These are phyloP conservation scores for Trypanosoma congolense DNA, from an alignment of 208 protist species.

Conservation along the genomic window DNA sequence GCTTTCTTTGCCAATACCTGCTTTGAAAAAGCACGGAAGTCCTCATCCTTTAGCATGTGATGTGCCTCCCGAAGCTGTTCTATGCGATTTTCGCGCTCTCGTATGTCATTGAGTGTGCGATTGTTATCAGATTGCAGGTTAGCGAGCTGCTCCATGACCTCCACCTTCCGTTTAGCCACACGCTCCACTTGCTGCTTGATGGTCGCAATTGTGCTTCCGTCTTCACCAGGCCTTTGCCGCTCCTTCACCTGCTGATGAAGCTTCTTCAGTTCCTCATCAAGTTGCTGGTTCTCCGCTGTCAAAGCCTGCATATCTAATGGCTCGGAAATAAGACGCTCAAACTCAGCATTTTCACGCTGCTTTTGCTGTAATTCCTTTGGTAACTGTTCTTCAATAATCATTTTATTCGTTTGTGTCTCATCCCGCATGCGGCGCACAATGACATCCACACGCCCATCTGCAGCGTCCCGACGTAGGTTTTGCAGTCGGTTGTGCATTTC, in stretches of 20 bases:
- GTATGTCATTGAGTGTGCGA: conserved; percentile 56
- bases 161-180: conserved; percentile 57
- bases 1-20: conserved; percentile 81
- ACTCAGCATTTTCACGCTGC: conserved; percentile 67
- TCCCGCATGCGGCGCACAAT: conserved; percentile 84
- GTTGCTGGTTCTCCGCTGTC: conserved; percentile 47
- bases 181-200: conserved; percentile 84
- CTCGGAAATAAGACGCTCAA: conserved; percentile 75
- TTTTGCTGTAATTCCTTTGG: conserved; percentile 76
- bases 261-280: conserved; percentile 62
- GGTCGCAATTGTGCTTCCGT: conserved; percentile 70
- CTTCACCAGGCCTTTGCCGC: conserved; percentile 61
- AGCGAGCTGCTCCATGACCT: conserved; percentile 61
- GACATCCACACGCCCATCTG: conserved; percentile 70
- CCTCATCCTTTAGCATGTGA: conserved; percentile 83
- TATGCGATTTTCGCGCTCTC: conserved; percentile 71
- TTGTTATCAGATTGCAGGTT: conserved; percentile 78
- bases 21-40: conserved; percentile 80
- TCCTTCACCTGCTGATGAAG: conserved; percentile 58
- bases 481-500: conserved; percentile 81
- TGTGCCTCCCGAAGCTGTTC: conserved; percentile 67
- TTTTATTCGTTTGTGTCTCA: conserved; percentile 82
- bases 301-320: conserved; percentile 76
- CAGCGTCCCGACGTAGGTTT: conserved; percentile 76
- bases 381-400: conserved; percentile 85